Conservation (phyloP, 192 early-diverging fungal genomes). For the Linnemannia schmuckeri region DNA sequence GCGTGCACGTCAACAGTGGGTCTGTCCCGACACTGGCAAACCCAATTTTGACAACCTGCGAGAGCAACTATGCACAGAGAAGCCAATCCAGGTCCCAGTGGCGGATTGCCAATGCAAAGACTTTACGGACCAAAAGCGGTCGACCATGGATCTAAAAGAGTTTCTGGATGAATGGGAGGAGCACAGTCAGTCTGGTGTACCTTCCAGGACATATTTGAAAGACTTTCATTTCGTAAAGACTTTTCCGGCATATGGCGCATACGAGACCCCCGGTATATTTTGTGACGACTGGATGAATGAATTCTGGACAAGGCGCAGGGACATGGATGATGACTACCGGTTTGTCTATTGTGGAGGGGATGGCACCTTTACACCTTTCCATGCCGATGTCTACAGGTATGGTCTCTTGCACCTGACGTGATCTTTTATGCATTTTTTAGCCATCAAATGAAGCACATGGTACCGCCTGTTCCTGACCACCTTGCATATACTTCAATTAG, state of each 20-base stretch:
- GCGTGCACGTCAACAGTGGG: conserved; percentile 72
- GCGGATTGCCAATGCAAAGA: conserved; percentile 70
- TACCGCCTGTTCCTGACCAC: neutral
- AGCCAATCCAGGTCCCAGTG: conserved; percentile 63
- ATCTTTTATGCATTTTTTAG: conserved; percentile 71
- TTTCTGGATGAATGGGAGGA: conserved; percentile 69
- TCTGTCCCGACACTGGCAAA: conserved; percentile 33
- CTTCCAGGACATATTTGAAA: conserved; percentile 68
- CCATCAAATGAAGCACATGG: conserved; percentile 63
- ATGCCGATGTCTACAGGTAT: conserved; percentile 80
- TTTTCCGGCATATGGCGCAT: conserved; percentile 55
- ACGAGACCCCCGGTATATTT: conserved; percentile 64
- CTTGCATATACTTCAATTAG: conserved; percentile 16
- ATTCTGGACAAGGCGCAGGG: conserved; percentile 59
- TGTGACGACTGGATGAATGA: conserved; percentile 81
- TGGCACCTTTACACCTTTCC: conserved; percentile 80
- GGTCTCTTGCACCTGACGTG: neutral
- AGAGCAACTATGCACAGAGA: conserved; percentile 39
- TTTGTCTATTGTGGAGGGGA: conserved; percentile 81
- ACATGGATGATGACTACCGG: conserved; percentile 74
- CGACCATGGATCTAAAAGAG: conserved; percentile 64
- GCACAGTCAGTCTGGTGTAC: neutral
- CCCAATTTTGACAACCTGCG: conserved; percentile 62
- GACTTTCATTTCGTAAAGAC: conserved; percentile 77
- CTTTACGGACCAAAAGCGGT: conserved; percentile 75